A percentile compares a stretch with the other conserved stretches of the same genome.
Conservation (phyloP, 768 basidiomycete genomes). For the Baorangia bicolor region DNA sequence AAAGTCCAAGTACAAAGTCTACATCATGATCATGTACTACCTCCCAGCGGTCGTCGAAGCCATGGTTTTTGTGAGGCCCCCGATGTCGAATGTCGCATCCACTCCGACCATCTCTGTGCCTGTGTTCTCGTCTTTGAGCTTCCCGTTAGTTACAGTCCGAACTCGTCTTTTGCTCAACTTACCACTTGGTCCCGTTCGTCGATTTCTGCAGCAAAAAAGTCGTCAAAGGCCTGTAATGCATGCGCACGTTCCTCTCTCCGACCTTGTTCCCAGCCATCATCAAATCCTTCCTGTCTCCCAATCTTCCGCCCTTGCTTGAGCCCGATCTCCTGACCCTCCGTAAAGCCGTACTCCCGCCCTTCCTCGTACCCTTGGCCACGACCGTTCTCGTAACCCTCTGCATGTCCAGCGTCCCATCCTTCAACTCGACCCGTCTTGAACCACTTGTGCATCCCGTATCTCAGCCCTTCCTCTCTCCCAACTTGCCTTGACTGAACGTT, state of each 20-base stretch:
- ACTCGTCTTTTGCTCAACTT: constrained; percentile 9
- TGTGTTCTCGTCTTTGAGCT: constrained; percentile 21
- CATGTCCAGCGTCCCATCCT: constrained; percentile 46
- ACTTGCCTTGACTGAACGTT: constrained; percentile 46
- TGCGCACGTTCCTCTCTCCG: constrained; percentile 50
- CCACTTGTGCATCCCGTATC: constrained; percentile 41
- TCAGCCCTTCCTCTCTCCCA: constrained; percentile 42
- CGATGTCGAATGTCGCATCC: constrained; percentile 25
- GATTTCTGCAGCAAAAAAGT: constrained; percentile 48
- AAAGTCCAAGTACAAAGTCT: background rate
- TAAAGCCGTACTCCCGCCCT: constrained; percentile 42
- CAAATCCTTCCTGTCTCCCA: constrained; percentile 31
- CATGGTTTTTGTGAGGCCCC: constrained; percentile 10
- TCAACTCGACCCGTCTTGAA: constrained; percentile 45
- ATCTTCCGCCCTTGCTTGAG: constrained; percentile 32
- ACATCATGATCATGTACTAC: background rate
- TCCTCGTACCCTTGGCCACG: constrained; percentile 40
- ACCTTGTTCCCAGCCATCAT: constrained; percentile 39
- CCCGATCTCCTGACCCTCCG: constrained; percentile 37
- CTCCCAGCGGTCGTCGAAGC: constrained; percentile 22
- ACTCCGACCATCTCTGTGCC: constrained; percentile 27
- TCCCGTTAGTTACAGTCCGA: constrained; percentile 8
- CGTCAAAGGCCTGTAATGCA: constrained; percentile 59
- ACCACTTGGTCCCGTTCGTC: constrained; percentile 27
- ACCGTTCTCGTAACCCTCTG: constrained; percentile 48